Percentiles rank a stretch among this genome's conserved stretches.
phyloP scores from a whole-genome alignment of 2,329 filamentous ascomycete genomes.

The Lachnellula subtilissima region DNA sequence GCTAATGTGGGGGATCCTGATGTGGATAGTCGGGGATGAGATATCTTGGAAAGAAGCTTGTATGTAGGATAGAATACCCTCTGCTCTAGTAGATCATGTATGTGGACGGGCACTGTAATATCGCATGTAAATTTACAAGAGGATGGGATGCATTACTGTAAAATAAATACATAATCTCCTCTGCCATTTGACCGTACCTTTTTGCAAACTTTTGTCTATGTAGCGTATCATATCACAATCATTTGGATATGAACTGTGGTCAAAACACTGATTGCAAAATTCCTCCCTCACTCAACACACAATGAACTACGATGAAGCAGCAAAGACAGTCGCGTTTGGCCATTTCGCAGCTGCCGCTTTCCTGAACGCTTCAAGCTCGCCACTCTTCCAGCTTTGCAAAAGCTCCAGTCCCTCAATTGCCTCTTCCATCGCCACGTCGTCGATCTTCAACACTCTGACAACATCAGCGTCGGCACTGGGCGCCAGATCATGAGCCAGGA shows the following conservation, averaged over 20 bases:
- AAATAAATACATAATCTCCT: conserved; percentile 19
- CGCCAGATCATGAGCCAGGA: conserved; percentile 54
- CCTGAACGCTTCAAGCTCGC: conserved; percentile 44
- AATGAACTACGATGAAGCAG: conserved; percentile 1
- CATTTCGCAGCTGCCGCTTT: conserved; percentile 45
- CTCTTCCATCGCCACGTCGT: conserved; percentile 49
- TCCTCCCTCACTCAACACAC: not conserved
- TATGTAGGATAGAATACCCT: not conserved
- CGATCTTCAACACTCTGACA: conserved; percentile 50
- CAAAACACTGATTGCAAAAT: not conserved
- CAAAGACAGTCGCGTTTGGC: conserved; percentile 26
- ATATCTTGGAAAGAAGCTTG: conserved; percentile 4
- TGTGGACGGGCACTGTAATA: too few relatives aligned
- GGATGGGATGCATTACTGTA: not conserved
- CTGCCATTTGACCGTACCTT: conserved; percentile 8
- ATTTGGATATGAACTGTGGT: not conserved
- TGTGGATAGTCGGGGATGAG: not conserved
- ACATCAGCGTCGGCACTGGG: conserved; percentile 57
- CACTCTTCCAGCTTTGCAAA: conserved; percentile 47
- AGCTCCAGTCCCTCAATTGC: conserved; percentile 50
- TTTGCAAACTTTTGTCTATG: conserved; percentile 25
- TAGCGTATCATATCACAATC: conserved; percentile 2
- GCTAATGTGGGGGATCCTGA: not conserved
- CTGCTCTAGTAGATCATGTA: too few relatives aligned
- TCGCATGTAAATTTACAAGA: too few relatives aligned